phyloP scores from a whole-genome alignment of 352 stramenopile species.

The Globisporangium lucens region DNA sequence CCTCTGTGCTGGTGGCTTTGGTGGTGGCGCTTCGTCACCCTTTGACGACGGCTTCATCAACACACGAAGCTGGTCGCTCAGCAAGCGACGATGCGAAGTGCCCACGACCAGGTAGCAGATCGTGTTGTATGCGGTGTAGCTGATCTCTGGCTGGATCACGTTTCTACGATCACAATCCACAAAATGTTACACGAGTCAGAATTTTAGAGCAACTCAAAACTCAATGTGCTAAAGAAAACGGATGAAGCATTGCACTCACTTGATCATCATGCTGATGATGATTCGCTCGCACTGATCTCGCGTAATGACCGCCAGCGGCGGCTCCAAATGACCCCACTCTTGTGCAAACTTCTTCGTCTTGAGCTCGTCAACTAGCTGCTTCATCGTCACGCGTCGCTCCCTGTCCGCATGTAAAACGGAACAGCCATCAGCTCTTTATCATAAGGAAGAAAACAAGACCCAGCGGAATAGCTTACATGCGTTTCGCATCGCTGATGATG shows the following conservation, averaged over 20 bases:
- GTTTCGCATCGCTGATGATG: constrained; percentile 43
- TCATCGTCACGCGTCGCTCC: constrained; percentile 60
- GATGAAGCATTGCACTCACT: constrained; percentile 7
- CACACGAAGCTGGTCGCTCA: constrained; percentile 14
- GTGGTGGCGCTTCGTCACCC: constrained; percentile 6
- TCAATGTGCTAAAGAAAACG: neutral
- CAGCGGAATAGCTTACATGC: constrained; percentile 24
- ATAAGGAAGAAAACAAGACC: neutral
- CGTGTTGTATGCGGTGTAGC: constrained; percentile 73
- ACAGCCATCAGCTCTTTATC: neutral
- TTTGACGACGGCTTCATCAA: constrained; percentile 17
- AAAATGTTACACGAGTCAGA: neutral
- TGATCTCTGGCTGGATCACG: constrained; percentile 65
- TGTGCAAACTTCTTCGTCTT: constrained; percentile 49
- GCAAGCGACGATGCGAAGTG: constrained; percentile 30
- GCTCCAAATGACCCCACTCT: constrained; percentile 31
- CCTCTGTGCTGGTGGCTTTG: neutral
- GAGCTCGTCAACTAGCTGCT: constrained; percentile 69
- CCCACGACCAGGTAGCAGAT: constrained; percentile 66
- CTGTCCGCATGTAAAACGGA: constrained; percentile 19
- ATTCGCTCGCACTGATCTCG: constrained; percentile 44
- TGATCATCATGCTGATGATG: constrained; percentile 46
- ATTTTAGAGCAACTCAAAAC: neutral
- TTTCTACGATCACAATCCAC: constrained; percentile 22
- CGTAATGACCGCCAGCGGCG: constrained; percentile 33